A percentile compares a stretch with the other conserved stretches of the same genome.
Conservation (phyloP, 139 green algal genomes). For the Nannochloris sp. region DNA sequence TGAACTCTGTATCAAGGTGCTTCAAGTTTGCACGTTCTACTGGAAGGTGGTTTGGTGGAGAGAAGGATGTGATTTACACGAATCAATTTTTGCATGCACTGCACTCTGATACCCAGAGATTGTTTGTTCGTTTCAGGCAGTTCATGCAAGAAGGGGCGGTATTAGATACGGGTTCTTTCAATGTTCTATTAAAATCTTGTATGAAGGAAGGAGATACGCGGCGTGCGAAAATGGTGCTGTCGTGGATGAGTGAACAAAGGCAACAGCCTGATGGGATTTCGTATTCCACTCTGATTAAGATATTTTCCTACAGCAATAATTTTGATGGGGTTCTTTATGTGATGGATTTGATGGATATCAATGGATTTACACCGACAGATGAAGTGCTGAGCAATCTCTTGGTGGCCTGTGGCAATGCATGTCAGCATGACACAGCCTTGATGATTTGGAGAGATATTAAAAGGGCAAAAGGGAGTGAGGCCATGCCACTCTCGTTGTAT, state of each 20-base stretch:
- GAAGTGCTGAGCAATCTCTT: conserved; percentile 41
- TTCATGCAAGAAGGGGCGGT: conserved; percentile 33
- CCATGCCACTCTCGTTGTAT: conserved; percentile 18
- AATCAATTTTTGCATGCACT: conserved; percentile 30
- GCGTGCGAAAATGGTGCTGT: conserved; percentile 34
- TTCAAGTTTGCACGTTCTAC: conserved; percentile 16
- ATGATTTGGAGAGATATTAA: conserved; percentile 24
- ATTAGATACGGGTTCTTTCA: conserved; percentile 49
- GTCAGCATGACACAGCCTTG: conserved; percentile 31
- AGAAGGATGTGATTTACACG: conserved; percentile 8
- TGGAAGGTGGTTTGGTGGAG: conserved; percentile 9
- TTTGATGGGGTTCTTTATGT: conserved; percentile 24
- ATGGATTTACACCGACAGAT: conserved; percentile 18
- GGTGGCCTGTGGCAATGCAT: conserved; percentile 41
- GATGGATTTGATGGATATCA: conserved; percentile 22
- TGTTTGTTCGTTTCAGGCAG: conserved; percentile 27
- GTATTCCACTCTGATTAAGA: conserved; percentile 46
- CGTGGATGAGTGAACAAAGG: conserved; percentile 22
- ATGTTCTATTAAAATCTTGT: conserved; percentile 46
- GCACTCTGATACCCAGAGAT: conserved; percentile 2
- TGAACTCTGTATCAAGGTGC: neutral
- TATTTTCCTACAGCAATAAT: conserved; percentile 15
- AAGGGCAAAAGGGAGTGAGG: neutral
- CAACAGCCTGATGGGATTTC: conserved; percentile 33
- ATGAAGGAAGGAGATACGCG: conserved; percentile 23